These are phyloP conservation scores for Saccharomycopsis malanga DNA, from an alignment of 805 yeast genomes.

Conservation along the genomic window DNA sequence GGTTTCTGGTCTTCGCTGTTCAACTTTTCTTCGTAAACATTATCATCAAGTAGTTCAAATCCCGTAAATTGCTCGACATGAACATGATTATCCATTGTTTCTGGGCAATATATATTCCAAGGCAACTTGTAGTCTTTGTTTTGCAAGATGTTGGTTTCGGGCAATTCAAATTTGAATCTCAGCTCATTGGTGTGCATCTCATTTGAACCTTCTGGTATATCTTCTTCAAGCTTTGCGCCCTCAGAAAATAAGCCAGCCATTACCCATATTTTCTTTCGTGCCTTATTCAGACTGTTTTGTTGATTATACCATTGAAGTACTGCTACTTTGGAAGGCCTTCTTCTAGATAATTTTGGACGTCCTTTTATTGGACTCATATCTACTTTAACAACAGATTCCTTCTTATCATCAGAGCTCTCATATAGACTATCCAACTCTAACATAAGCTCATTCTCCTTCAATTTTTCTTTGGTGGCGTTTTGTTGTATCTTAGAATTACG, in stretches of 20 bases:
- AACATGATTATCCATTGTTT: not conserved
- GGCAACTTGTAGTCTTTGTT: constrained; percentile 5
- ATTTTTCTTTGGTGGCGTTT: too few relatives aligned
- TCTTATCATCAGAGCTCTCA: not conserved
- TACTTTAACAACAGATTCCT: not conserved
- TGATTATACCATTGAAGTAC: not conserved
- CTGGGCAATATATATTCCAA: constrained; percentile 6
- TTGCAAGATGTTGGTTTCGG: not conserved
- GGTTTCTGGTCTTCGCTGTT: too few relatives aligned
- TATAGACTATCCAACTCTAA: constrained; percentile 6
- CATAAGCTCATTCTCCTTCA: not conserved
- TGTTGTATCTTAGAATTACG: too few relatives aligned
- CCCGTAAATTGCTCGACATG: not conserved
- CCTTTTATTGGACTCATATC: not conserved
- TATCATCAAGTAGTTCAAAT: not conserved
- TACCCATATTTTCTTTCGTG: constrained; percentile 4
- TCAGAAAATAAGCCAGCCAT: constrained; percentile 3
- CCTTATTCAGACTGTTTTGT: not conserved
- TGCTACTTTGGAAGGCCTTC: not conserved
- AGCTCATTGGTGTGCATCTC: too few relatives aligned
- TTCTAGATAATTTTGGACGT: not conserved
- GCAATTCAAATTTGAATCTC: constrained; percentile 1
- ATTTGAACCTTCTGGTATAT: too few relatives aligned
- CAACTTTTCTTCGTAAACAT: not conserved
- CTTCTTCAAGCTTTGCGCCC: not conserved